Percentiles rank a stretch among this genome's conserved stretches.
phyloP scores from a whole-genome alignment of 176 grass and related monocot species.

The Hyparrhenia diplandra region DNA sequence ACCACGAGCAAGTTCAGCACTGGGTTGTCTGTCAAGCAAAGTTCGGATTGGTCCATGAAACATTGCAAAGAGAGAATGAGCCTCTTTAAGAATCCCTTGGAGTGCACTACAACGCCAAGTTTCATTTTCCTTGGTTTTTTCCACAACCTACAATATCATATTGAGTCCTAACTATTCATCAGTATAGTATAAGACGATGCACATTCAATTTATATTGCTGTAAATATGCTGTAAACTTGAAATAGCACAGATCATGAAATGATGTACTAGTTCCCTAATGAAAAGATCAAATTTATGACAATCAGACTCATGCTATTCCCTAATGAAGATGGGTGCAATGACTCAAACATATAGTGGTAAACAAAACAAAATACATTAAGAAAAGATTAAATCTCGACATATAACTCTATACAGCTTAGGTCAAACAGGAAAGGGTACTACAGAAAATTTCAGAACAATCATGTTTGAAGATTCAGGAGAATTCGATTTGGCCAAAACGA shows the following conservation, averaged over 20 bases:
- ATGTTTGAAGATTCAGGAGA: not conserved
- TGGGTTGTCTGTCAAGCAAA: conserved; percentile 85
- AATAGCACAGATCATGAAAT: not conserved
- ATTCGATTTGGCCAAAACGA: not conserved
- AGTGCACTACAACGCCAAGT: conserved; percentile 63
- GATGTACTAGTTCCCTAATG: not conserved
- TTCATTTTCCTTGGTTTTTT: conserved; percentile 77
- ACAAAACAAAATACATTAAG: not conserved
- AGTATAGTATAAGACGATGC: not conserved
- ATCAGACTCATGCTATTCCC: not conserved
- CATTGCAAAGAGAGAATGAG: conserved; percentile 84
- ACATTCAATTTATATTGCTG: conserved; percentile 12
- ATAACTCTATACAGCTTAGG: not conserved
- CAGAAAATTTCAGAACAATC: not conserved
- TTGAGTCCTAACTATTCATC: conserved; percentile 2
- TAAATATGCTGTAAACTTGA: not conserved
- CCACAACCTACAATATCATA: conserved; percentile 69
- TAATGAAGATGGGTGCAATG: not conserved
- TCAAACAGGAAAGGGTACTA: not conserved
- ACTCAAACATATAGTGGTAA: not conserved
- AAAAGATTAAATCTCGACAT: conserved; percentile 9
- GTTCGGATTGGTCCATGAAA: conserved; percentile 73
- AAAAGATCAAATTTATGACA: conserved; percentile 8
- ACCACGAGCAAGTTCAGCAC: conserved; percentile 75
- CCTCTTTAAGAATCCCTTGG: conserved; percentile 72